Conservation (phyloP, 257 asterid genomes). For the Solanum bukasovii region DNA sequence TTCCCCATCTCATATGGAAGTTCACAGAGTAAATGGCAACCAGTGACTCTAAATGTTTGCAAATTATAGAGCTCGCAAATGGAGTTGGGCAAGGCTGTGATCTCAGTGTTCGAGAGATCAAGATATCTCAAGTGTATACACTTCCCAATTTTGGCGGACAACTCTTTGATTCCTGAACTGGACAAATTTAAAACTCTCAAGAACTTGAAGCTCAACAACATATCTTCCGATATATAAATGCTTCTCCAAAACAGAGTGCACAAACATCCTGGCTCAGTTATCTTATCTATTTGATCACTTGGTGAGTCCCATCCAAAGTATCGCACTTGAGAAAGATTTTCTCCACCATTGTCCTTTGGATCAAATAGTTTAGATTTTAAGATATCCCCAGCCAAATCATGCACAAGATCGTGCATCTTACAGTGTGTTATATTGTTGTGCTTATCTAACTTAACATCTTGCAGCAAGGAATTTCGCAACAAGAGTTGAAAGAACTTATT, state of each 20-base stretch:
- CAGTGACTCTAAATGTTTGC: slow-evolving; percentile 2
- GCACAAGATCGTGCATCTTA: slow-evolving; percentile 27
- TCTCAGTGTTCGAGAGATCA: neutral
- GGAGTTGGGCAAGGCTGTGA: neutral
- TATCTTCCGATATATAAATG: neutral
- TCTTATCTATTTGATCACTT: neutral
- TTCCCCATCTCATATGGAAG: neutral
- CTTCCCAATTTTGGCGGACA: neutral
- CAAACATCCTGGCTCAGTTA: neutral
- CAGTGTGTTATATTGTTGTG: neutral
- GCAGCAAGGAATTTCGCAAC: slow-evolving; percentile 11
- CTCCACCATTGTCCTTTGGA: neutral
- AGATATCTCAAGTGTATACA: slow-evolving; percentile 7
- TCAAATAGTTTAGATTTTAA: neutral
- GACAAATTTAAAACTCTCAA: slow-evolving; percentile 6
- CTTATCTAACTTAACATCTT: neutral
- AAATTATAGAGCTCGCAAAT: neutral
- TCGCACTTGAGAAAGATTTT: neutral
- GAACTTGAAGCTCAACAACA: neutral
- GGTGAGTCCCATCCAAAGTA: neutral
- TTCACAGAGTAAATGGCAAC: neutral
- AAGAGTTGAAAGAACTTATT: neutral
- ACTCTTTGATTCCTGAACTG: neutral
- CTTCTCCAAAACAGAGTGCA: neutral
- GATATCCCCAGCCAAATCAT: slow-evolving; percentile 3